Evolutionary conservation across 2,329 filamentous ascomycete genomes (phyloP), one percentile per base, ranked within the genome.

Genomic region (Apiospora aurea): DNA sequence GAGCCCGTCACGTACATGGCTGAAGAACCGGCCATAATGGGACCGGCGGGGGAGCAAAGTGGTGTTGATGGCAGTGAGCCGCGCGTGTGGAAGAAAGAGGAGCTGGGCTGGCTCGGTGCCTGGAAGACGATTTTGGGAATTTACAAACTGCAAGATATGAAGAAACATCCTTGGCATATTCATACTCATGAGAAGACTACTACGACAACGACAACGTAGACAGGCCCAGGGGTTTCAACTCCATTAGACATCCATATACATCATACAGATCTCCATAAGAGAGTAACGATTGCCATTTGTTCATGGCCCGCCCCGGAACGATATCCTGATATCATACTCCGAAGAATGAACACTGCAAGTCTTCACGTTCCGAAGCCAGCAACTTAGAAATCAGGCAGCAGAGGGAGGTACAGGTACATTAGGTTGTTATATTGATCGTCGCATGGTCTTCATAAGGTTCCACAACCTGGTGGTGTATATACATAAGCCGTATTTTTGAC

Each of bases 41-140:
- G 83, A 64, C 41, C 78, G 82, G 75, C 72, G 76, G 0, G 71
- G 71, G 0, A 79, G 57, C 18, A 38, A 18, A 13, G 18, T 64
- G 57, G 34, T 64, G 57, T 18, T 34, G 53, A 79, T 67, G 79
- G 81, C 5, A 71, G 76, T 0, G 76, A 75, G 68, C 79, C 76
- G 0, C 81, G 75, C 75, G 81, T 80, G 10, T 87, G 85, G 85
- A 80, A 79, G 68, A 83, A 80, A 70, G 78, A 81, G 70, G 78
- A 83, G 77, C 75, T 87, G 11, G 86, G 86, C 0, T 88, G 86
- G 86, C 69, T 73, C 26, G 86, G 86, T 2, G 86, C 86, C 0
- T 79, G 82, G 46, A 84, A 83, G 80, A 81, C 81, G 71, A 81
- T 85, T 43, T 77, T 82, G 51, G 80, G 82, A 69, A 51, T 80